Evolutionary conservation across 169 alveolate genomes (phyloP).

Genomic region (Babesia sp.): DNA sequence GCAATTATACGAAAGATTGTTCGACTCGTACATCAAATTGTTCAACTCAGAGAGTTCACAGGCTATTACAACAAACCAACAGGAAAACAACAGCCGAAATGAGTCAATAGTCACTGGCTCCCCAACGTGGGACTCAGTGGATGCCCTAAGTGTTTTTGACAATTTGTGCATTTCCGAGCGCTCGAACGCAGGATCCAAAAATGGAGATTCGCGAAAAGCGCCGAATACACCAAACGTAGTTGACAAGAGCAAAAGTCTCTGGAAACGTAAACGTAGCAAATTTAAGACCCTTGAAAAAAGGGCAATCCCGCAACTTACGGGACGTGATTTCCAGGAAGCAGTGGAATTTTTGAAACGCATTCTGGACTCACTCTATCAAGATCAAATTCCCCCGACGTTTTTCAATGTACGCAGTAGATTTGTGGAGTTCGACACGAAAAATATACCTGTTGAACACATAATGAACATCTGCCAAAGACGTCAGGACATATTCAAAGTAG

Average conservation of each 20-base stretch:
- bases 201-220: neutral
- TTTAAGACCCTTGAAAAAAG: slow-evolving; percentile 28
- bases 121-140: slow-evolving; percentile 7
- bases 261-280: slow-evolving; percentile 37
- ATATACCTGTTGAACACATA: slow-evolving; percentile 68
- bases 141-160: slow-evolving; percentile 4
- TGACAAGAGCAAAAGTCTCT: slow-evolving; percentile 35
- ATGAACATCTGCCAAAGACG: slow-evolving; percentile 63
- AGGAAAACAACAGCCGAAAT: neutral
- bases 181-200: neutral
- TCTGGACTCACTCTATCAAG: slow-evolving; percentile 71
- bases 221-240: slow-evolving; percentile 11
- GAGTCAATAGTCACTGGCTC: neutral
- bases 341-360: slow-evolving; percentile 56
- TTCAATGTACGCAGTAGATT: slow-evolving; percentile 76
- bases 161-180: slow-evolving; percentile 11
- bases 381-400: slow-evolving; percentile 72
- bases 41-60: slow-evolving; percentile 14
- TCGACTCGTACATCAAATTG: slow-evolving; percentile 27
- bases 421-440: slow-evolving; percentile 68
- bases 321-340: slow-evolving; percentile 63
- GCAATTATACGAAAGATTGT: slow-evolving; percentile 19
- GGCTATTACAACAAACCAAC: neutral
- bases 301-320: slow-evolving; percentile 55
- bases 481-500: slow-evolving; percentile 68